Base-by-base conservation (phyloP, 208 protist species). In the Trypanosoma lewisi region DNA sequence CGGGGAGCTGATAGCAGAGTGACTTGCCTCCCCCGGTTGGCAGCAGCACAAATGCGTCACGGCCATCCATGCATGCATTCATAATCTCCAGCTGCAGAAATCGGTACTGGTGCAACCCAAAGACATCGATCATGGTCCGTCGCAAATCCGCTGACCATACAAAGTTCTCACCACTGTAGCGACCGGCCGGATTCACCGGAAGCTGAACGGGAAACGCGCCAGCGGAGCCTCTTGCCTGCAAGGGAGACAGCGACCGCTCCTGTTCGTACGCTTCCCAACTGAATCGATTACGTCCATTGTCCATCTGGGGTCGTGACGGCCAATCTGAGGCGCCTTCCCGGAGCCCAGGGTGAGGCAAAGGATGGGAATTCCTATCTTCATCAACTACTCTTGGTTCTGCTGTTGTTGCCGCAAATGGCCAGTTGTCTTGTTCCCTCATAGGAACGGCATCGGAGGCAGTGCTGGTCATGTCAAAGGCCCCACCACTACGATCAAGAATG, bases 1-100 rank as follows among this genome's bases (percentile, higher is more conserved):
- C 94, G 7, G 97, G 91, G 19, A 98, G 89, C 76, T 98, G 96
- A 73, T 98, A 99, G 68, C 88, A 97, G 19, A 99, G 78, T 16
- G 93, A 98, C 85, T 99, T 99, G 31, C 97, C 97, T 27, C 85
- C 87, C 34, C 97, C 96, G 7, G 97, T 98, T 14, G 97, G 94
- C 19, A 97, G 78, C 34, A 98, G 77, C 25, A 98, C 96, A 79
- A 98, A 98, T 8, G 95, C 83, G 59, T 99, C 97, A 41, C 83
- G 70, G 12, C 62, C 70, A 50, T 81, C 71, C 77, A 99, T 86
- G 37, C 83, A 84, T 0, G 95, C 95, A 82, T 98, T 98, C 71
- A 99, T 98, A 36, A 97, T 83, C 56, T 97, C 95, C 16, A 89
- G 74, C 79, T 99, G 97, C 60, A 91, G 84, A 45, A 87, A 77